Conservation (phyloP, 2,329 filamentous ascomycete species). For the Botrytis deweyae region DNA sequence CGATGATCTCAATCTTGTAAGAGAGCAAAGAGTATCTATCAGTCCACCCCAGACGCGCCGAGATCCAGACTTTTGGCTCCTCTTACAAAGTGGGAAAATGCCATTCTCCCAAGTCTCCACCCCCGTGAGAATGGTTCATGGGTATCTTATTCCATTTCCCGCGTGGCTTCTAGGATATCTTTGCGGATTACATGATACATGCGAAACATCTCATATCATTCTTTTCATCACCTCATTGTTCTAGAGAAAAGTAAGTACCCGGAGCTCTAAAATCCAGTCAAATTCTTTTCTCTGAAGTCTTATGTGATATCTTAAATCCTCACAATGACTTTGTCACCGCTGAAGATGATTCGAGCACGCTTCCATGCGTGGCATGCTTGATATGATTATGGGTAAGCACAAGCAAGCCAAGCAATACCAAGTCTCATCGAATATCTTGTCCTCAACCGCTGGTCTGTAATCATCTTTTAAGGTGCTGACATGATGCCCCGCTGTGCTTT, state of each 20-base stretch:
- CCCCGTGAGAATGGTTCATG: background rate
- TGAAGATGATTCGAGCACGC: background rate
- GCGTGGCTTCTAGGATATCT: slow-evolving; percentile 20
- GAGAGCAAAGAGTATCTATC: background rate
- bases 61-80: background rate
- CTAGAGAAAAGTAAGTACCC: slow-evolving; percentile 4
- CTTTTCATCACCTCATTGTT: background rate
- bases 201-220: slow-evolving; percentile 19
- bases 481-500: background rate
- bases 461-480: slow-evolving; percentile 19
- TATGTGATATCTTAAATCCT: slow-evolving; percentile 20
- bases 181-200: slow-evolving; percentile 17
- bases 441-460: background rate
- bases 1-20: background rate
- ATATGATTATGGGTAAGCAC: slow-evolving; percentile 1
- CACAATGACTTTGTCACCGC: slow-evolving; percentile 1
- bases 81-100: background rate
- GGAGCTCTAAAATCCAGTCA: slow-evolving; percentile 8
- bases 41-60: background rate
- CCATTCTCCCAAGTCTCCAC: slow-evolving; percentile 12
- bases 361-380: slow-evolving; percentile 10
- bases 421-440: background rate
- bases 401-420: background rate
- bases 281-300: slow-evolving; percentile 4
- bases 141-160: slow-evolving; percentile 7